Evolutionary conservation across 345 rosid genomes (phyloP).

Genomic region (Heritiera fomes): DNA sequence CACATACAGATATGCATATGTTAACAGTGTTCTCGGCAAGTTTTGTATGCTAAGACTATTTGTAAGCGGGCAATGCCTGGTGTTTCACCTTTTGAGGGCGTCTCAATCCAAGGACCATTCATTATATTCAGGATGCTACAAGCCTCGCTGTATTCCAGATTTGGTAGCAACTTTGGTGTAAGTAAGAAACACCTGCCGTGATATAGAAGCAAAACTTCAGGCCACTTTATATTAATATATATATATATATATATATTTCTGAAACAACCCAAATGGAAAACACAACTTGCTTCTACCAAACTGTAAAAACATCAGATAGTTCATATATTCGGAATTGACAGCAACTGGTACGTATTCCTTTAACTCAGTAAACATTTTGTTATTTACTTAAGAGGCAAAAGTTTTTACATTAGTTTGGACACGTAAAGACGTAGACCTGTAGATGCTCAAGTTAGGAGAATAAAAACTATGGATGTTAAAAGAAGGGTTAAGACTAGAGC

Average conservation of each 20-base stretch:
- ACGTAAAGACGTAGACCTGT: no score
- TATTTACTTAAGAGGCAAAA: background rate
- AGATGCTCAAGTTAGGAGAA: no score
- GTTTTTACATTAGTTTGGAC: no score
- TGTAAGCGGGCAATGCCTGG: background rate
- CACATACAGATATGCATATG: background rate
- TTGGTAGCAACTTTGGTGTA: conserved; percentile 84
- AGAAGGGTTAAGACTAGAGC: no score
- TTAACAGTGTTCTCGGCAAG: background rate
- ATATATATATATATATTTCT: background rate
- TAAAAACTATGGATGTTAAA: no score
- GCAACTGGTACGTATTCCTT: background rate
- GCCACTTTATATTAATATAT: no score
- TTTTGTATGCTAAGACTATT: no score
- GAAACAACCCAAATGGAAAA: background rate
- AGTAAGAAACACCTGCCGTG: conserved; percentile 78
- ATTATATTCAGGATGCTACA: conserved; percentile 89
- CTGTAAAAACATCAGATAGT: background rate
- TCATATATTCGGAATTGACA: background rate
- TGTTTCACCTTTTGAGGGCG: conserved; percentile 67
- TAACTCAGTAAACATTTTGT: background rate
- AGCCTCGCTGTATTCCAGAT: conserved; percentile 86
- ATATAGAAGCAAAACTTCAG: background rate
- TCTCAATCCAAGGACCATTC: conserved; percentile 94
- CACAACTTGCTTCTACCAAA: background rate